Evolutionary conservation across 805 yeast species (phyloP), one percentile per base, ranked within the genome.

Genomic region (Komagataella phaffii): DNA sequence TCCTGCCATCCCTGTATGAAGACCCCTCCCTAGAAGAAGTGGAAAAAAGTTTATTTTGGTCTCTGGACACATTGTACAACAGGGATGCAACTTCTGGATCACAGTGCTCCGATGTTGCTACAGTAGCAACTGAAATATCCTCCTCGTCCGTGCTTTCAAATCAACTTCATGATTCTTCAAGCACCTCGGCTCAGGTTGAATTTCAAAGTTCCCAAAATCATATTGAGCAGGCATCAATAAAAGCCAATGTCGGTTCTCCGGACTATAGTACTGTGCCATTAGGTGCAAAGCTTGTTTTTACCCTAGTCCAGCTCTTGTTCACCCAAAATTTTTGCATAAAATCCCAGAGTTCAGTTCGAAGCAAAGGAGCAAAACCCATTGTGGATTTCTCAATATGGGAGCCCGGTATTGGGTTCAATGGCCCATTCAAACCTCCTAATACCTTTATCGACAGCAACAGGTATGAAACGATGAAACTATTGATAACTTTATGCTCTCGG

Each of bases 1-100:
- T 85, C 3, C 55, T 85, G 18, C 96, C 96, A 0, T 74, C 79
- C 48, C 60, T 83, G 6, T 85, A 76, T 59, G 96, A 89, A 64
- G 61, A 68, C 8, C 69, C 56, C 48, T 66, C 60, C 23, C 67
- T 58, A 57, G 68, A 58, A 51, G 65, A 65, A 10, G 65, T 64
- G 58, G 67, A 63, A 50, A 57, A 58, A 45, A 59, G 59, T 6
- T 57, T 75, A 7, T 72, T 80, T 61, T 74, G 84, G 85, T 65
- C 72, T 50, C 51, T 56, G 3, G 54, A 52, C 52, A 52, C 51
- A 44, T 47, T 59, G 23, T 24, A 53, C 18, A 57, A 56, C 17
- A 30, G 40, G 40, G 40, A 30, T 8, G 49, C 49, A 19, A 51
- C 55, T 17, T 53, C 51, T 18, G 45, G 30, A 24, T 53, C 57